Base-by-base conservation (phyloP, 2,329 filamentous ascomycete genomes). In the Thelonectria discophora region DNA sequence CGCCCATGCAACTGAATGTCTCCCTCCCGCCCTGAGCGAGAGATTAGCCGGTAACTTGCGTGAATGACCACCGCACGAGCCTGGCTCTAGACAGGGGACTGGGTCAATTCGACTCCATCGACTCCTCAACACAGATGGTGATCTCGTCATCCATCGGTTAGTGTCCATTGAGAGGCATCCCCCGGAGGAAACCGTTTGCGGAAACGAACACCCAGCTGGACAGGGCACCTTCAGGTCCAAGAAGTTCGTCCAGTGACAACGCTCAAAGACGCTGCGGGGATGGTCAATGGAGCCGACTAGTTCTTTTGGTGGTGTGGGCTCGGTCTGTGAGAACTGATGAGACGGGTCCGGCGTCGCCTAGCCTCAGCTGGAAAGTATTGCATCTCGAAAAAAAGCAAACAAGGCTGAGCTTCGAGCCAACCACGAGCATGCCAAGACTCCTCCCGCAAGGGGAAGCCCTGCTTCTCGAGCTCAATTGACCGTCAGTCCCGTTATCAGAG, bases 371-470 rank as follows among this genome's bases (percentile, higher is more conserved):
- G 60, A 67, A 59, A 71, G 66, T 60, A 53, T 60, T 64, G 60
- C 59, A 58, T 67, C 50, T 62, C 42, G 20, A 64, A 72, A 30
- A 30, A 69, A 72, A 71, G 67, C 66, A 70, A 71, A 64, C 62
- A 71, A 64, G 57, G 55, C 51, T 57, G 52, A 55, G 37, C 57
- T 45, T 20, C 48, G 54, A 51, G 58, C 66, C 66, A 70, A 70
- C 55, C 64, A 53, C n/a, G 17, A 46, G 11, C 59, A 52, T 58
- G 39, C 54, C 45, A 40, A 56, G 52, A 69, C 63, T 55, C 60
- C 46, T 45, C 47, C 52, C 48, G 57, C 69, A 66, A 64, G 67
- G 64, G 52, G 49, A 53, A 64, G 53, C 69, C 69, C 67, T 70
- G 69, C 66, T 65, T 59, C 34, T 32, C 40, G 37, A 58, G 64